Evolutionary conservation across 768 basidiomycete species (phyloP).

Genomic region (Suillus hirtellus): DNA sequence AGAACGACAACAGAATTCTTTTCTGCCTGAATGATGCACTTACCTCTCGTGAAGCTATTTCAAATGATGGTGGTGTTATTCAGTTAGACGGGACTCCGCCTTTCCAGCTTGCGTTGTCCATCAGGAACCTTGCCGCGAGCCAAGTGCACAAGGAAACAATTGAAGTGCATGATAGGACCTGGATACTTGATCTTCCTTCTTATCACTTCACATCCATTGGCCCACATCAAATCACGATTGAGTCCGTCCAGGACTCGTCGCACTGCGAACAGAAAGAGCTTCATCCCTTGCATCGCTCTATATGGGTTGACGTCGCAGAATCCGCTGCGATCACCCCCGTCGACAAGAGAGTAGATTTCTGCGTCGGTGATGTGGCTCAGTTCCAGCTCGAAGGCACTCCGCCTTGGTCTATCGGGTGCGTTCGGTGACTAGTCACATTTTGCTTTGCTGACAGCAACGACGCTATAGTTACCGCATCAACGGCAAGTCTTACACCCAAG

Average conservation of each 20-base stretch:
- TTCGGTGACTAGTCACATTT: slow-evolving; percentile 10
- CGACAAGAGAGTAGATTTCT: slow-evolving; percentile 76
- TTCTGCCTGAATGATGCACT: slow-evolving; percentile 78
- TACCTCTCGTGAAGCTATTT: slow-evolving; percentile 49
- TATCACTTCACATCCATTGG: slow-evolving; percentile 81
- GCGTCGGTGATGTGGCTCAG: slow-evolving; percentile 86
- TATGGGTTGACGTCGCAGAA: slow-evolving; percentile 95
- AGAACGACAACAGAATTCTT: slow-evolving; percentile 59
- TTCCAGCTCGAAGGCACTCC: slow-evolving; percentile 94
- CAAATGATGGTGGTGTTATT: slow-evolving; percentile 58
- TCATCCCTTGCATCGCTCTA: slow-evolving; percentile 57
- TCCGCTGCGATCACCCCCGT: slow-evolving; percentile 90
- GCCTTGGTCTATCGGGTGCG: slow-evolving; percentile 87
- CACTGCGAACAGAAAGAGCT: slow-evolving; percentile 75
- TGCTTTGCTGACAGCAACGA: slow-evolving; percentile 11
- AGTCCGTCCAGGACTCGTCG: slow-evolving; percentile 77
- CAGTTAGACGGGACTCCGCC: slow-evolving; percentile 83
- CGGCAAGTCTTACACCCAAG: slow-evolving; percentile 69
- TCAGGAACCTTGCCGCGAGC: slow-evolving; percentile 74
- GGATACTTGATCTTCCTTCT: slow-evolving; percentile 71
- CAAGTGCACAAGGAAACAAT: slow-evolving; percentile 60
- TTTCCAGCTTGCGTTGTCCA: slow-evolving; percentile 74
- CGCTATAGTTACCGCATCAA: slow-evolving; percentile 73
- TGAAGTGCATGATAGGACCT: slow-evolving; percentile 48
- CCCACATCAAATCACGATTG: slow-evolving; percentile 76